Base-by-base conservation (phyloP, 441 rosid genomes). In the Flueggea neowawraea region DNA sequence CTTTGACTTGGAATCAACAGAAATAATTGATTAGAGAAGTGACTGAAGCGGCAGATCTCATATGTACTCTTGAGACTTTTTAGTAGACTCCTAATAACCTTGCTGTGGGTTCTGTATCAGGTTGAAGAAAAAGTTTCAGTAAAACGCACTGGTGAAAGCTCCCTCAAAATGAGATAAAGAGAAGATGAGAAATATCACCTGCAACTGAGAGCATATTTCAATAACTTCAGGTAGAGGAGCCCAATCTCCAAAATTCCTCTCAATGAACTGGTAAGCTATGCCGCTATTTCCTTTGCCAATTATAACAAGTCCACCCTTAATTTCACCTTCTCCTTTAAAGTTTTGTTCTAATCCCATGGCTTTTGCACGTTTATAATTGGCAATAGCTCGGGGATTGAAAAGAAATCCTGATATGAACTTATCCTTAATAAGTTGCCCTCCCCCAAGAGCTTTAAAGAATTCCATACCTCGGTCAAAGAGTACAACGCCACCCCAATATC, bases 211-310 rank as follows among this genome's bases (percentile, higher is more conserved):
- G 52, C 95, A 78, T n/a, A 83, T 83, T 65, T 76, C 82, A 33
- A 78, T 67, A 15, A 80, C 74, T 81, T 84, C 90, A 51, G 86
- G 72, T 36, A 68, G 31, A 57, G 94, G 87, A 50, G 94, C 86
- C 83, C 90, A 81, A 59, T 83, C 90, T 0, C 86, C 90, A 48
- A 84, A 84, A 62, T 81, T 87, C 75, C 90, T 81, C 72, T 87
- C 89, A 39, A 84, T 81, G 49, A 87, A 84, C 74, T 81, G 87
- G 75, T 81, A 84, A 56, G 84, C 88, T 36, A 84, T 68, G 57
- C 90, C 90, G 55, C 72, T 71, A 59, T 66, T 79, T 59, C 84
- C 85, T 13, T 43, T 65, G 13, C 87, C 85, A 57, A 81, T 69
- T 53, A 82, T 57, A 22, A 84, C 76, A 31, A 85, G 88, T 22